These are phyloP conservation scores for Pyrenula massariospora DNA, from an alignment of 495 filamentous ascomycete genomes.

Conservation along the genomic window DNA sequence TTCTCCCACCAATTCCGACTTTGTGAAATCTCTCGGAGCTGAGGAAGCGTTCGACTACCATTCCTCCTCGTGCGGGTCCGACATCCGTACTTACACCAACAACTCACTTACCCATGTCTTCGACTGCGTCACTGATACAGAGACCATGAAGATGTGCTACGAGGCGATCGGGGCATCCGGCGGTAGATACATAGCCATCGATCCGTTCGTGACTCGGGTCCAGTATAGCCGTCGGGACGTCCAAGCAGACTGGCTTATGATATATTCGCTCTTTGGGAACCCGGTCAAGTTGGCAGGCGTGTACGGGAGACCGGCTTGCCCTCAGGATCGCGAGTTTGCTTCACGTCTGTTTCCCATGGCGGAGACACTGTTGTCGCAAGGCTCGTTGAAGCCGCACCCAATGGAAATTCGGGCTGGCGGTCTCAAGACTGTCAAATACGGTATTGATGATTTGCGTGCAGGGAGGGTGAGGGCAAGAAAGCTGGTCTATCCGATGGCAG, in stretches of 20 bases:
- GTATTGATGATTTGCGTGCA: background rate
- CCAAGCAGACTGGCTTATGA: background rate
- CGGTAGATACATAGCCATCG: conserved; percentile 21
- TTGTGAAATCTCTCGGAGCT: conserved; percentile 34
- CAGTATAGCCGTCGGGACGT: background rate
- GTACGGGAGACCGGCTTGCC: background rate
- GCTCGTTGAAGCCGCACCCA: background rate
- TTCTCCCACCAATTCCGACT: conserved; percentile 35
- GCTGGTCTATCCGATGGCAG: no score
- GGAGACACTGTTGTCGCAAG: background rate
- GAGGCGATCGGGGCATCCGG: conserved; percentile 18
- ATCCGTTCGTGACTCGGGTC: conserved; percentile 5
- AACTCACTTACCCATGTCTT: conserved; percentile 16
- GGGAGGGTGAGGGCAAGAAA: background rate
- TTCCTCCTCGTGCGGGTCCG: conserved; percentile 15
- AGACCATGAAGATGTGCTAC: conserved; percentile 20
- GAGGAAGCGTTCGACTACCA: conserved; percentile 39
- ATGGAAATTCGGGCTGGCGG: background rate
- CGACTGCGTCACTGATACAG: conserved; percentile 18
- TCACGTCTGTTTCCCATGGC: background rate
- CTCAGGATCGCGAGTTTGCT: background rate
- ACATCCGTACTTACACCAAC: conserved; percentile 20
- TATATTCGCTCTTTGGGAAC: background rate
- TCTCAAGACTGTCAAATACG: background rate
- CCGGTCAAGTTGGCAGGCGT: background rate